phyloP scores from a whole-genome alignment of 2,329 filamentous ascomycete genomes.

The Colletotrichum filicis region DNA sequence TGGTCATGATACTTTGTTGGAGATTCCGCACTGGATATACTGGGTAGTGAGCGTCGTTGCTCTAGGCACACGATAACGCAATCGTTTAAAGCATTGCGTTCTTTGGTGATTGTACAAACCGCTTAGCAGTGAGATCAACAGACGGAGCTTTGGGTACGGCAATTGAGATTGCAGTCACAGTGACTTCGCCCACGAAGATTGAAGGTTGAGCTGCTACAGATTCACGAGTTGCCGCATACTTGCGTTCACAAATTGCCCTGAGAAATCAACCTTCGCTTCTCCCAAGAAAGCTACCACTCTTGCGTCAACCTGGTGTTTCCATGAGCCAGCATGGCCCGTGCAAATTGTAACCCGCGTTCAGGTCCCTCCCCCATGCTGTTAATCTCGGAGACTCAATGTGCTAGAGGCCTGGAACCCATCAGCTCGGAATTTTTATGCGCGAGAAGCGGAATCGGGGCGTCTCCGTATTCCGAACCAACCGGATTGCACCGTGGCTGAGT shows the following conservation, averaged over 20 bases:
- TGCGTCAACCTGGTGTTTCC: not conserved
- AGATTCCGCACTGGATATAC: not conserved
- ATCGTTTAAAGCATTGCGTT: not conserved
- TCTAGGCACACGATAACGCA: not conserved
- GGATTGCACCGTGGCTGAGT: conserved; percentile 7
- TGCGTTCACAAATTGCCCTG: not conserved
- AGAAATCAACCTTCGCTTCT: not conserved
- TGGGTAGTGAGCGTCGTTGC: not conserved
- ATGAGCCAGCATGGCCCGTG: not conserved
- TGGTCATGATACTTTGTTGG: conserved; percentile 3
- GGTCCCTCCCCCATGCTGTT: not conserved
- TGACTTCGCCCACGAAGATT: not conserved
- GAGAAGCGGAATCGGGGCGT: not conserved
- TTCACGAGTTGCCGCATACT: not conserved
- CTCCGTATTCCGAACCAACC: not conserved
- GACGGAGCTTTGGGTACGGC: not conserved
- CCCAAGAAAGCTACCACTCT: not conserved
- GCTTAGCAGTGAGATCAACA: not conserved
- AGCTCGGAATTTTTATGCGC: not conserved
- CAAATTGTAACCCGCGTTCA: not conserved
- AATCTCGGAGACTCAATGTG: too few species aligned
- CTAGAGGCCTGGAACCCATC: not conserved
- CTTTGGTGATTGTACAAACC: not conserved
- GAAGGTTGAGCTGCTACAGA: not conserved
- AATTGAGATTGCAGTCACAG: not conserved